phyloP scores from a whole-genome alignment of 1,284 basidiomycete genomes.

The Pholiota adiposa region DNA sequence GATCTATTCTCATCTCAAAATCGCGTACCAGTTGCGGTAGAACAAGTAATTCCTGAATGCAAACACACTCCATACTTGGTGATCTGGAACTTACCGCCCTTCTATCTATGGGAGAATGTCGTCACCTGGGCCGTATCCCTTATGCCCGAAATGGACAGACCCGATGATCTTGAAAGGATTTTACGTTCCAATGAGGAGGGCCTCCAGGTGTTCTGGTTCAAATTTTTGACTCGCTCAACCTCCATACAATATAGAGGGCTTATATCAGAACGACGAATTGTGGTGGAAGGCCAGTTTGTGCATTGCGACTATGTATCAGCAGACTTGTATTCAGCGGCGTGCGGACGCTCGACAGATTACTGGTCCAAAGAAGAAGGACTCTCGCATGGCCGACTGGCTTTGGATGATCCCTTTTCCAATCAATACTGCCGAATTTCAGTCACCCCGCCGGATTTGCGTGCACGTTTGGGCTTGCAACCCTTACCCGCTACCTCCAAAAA shows the following conservation, averaged over 20 bases:
- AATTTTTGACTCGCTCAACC: background rate
- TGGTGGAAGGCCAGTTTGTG: background rate
- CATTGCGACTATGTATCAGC: background rate
- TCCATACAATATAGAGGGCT: background rate
- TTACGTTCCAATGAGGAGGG: background rate
- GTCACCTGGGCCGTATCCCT: too few relatives aligned
- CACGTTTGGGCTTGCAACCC: background rate
- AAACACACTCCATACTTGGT: too few relatives aligned
- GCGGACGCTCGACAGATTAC: background rate
- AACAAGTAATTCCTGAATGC: too few relatives aligned
- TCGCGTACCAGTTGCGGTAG: too few relatives aligned
- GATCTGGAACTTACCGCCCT: too few relatives aligned
- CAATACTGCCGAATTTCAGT: background rate
- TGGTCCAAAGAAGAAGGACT: background rate
- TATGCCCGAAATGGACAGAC: too few relatives aligned
- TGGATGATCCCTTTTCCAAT: background rate
- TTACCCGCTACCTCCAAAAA: background rate
- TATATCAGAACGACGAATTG: background rate
- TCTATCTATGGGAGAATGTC: too few relatives aligned
- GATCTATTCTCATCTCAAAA: too few relatives aligned
- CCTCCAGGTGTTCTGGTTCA: background rate
- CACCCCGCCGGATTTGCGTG: background rate
- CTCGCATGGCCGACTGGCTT: background rate
- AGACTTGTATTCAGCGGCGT: background rate
- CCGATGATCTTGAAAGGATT: too few relatives aligned